A percentile compares a stretch with the other conserved stretches of the same genome.
These are phyloP conservation scores for Pachyrhizus erosus DNA, from an alignment of 306 rosid species.

Conservation along the genomic window DNA sequence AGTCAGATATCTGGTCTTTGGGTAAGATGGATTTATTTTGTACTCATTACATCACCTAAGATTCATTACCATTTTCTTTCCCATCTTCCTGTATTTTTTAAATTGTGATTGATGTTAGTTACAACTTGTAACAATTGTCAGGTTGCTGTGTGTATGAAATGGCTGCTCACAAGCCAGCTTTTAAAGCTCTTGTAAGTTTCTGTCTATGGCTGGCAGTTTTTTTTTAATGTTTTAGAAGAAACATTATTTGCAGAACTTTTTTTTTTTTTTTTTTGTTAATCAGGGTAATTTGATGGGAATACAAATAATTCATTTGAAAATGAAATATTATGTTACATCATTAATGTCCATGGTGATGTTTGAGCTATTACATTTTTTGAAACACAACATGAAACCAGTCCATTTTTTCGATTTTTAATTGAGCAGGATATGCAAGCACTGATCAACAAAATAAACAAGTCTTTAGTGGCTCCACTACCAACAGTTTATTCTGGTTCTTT, in stretches of 20 bases:
- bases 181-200: slow-evolving; percentile 91
- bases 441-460: slow-evolving; percentile 92
- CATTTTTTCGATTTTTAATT: slow-evolving; percentile 38
- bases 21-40: slow-evolving; percentile 55
- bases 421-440: slow-evolving; percentile 94
- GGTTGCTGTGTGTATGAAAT: slow-evolving; percentile 97
- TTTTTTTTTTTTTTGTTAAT: not conserved
- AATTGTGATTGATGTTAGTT: slow-evolving; percentile 15
- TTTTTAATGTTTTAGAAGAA: not conserved
- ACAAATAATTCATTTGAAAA: slow-evolving; percentile 29
- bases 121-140: slow-evolving; percentile 43
- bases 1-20: slow-evolving; percentile 98
- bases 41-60: not conserved
- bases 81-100: not conserved
- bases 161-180: slow-evolving; percentile 87
- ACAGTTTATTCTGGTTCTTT: slow-evolving; percentile 87
- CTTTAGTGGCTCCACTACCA: slow-evolving; percentile 95
- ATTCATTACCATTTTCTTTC: slow-evolving; percentile 16
- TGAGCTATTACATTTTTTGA: slow-evolving; percentile 26
- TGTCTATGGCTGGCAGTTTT: not conserved
- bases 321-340: not conserved
- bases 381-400: not conserved
- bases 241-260: not conserved
- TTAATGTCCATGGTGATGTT: not conserved
- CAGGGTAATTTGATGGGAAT: not conserved